Conservation (phyloP, 106 monocot genomes). For the Dendrobium catenatum region DNA sequence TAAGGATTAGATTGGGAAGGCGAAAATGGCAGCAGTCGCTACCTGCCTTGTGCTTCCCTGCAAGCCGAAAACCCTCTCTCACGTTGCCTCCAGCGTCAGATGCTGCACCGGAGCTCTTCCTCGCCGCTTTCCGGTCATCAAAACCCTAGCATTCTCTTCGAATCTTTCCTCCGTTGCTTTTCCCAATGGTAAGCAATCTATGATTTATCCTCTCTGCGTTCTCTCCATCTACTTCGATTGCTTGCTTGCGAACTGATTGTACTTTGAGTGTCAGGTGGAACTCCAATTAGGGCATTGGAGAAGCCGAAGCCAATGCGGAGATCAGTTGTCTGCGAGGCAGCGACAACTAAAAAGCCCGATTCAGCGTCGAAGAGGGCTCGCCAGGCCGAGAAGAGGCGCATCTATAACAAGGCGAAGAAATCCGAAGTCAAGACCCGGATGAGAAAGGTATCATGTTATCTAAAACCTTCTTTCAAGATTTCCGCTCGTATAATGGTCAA, state of each 20-base stretch:
- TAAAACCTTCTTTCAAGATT: neutral
- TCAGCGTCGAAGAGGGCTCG: slow-evolving; percentile 76
- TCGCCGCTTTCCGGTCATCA: neutral
- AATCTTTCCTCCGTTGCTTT: slow-evolving; percentile 14
- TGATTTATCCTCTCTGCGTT: neutral
- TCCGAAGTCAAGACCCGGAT: slow-evolving; percentile 70
- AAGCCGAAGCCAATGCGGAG: slow-evolving; percentile 18
- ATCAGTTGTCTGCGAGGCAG: slow-evolving; percentile 59
- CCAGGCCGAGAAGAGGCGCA: slow-evolving; percentile 68
- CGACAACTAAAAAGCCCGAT: slow-evolving; percentile 54
- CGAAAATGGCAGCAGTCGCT: neutral
- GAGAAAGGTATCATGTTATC: slow-evolving; percentile 49
- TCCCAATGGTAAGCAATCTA: slow-evolving; percentile 11
- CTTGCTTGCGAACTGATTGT: neutral
- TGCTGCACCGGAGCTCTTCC: neutral
- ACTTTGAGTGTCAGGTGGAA: slow-evolving; percentile 10
- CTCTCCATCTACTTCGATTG: neutral
- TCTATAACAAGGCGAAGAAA: slow-evolving; percentile 64
- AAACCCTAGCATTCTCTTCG: slow-evolving; percentile 30
- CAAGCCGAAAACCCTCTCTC: slow-evolving; percentile 8
- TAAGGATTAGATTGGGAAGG: neutral
- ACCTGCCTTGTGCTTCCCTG: slow-evolving; percentile 17
- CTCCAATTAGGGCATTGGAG: slow-evolving; percentile 22
- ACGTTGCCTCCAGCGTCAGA: neutral
- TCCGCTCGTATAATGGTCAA: neutral